phyloP scores from a whole-genome alignment of 225 moss, liverwort and hornwort genomes.

The Marchantia polymorpha region DNA sequence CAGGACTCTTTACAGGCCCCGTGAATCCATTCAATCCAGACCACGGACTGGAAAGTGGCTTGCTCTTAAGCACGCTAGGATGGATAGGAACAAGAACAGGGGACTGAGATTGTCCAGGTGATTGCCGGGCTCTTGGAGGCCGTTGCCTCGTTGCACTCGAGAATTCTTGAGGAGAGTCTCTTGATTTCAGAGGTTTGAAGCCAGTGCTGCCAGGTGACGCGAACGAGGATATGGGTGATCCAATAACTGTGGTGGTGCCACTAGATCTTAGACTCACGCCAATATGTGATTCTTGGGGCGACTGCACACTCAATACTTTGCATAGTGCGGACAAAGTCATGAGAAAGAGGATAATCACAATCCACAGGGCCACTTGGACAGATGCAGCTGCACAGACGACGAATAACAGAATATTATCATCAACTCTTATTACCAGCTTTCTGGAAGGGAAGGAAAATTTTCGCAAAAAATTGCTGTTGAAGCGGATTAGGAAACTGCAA shows the following conservation, averaged over 20 bases:
- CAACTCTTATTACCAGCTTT: background rate
- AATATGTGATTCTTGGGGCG: slow-evolving; percentile 58
- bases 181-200: slow-evolving; percentile 40
- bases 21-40: slow-evolving; percentile 46
- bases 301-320: slow-evolving; percentile 66
- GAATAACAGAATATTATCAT: background rate
- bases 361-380: slow-evolving; percentile 55
- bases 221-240: slow-evolving; percentile 35
- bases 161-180: slow-evolving; percentile 43
- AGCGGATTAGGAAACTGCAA: too few relatives aligned
- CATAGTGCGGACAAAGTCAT: slow-evolving; percentile 72
- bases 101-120: slow-evolving; percentile 54
- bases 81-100: slow-evolving; percentile 80
- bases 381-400: slow-evolving; percentile 45
- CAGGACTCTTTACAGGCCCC: slow-evolving; percentile 33
- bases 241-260: slow-evolving; percentile 26
- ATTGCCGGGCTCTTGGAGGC: slow-evolving; percentile 53
- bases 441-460: background rate
- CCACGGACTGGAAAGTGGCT: slow-evolving; percentile 43
- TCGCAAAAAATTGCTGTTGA: background rate
- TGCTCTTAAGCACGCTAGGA: slow-evolving; percentile 51
- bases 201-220: slow-evolving; percentile 31
- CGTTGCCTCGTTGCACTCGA: slow-evolving; percentile 47
- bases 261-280: slow-evolving; percentile 31
- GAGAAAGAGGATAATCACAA: slow-evolving; percentile 44